Evolutionary conservation across 257 asterid species (phyloP), one percentile per base, ranked within the genome.

Genomic region (Eucommia ulmoides): DNA sequence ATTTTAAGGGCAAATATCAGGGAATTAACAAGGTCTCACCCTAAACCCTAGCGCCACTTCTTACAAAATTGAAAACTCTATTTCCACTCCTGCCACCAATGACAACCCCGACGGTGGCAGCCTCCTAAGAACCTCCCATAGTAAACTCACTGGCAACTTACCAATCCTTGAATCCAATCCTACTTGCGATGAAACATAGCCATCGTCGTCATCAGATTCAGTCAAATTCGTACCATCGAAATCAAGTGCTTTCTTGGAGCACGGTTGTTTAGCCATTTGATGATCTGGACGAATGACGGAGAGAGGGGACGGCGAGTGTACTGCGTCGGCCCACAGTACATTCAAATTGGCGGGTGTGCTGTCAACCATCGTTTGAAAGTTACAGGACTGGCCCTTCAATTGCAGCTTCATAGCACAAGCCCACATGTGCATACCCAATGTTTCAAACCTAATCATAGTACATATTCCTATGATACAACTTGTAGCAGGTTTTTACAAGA

Each of bases 41-140:
- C n/a, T n/a, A n/a, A n/a, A n/a, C n/a, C n/a, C n/a, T n/a, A n/a
- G n/a, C n/a, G n/a, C 96, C 95, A 91, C 16, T 94, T 87, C 59
- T 63, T 75, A 49, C 99, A 83, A 56, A 91, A n/a, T n/a, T n/a
- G n/a, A n/a, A n/a, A n/a, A n/a, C n/a, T n/a, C n/a, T n/a, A n/a
- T n/a, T n/a, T n/a, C n/a, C n/a, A n/a, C 99, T 57, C 70, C 66
- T 51, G 89, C 92, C 62, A 87, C 86, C 50, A 80, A 67, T 54
- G 81, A 56, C 74, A 91, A 38, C 45, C 76, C 74, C 7, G 70
- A 45, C 2, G 99, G 99, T 50, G 94, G 94, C 48, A 91, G 60
- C 63, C 99, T 77, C 86, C 67, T 73, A 54, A 91, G 29, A 59
- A 91, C 72, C 81, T 91, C 95, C 95, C 96, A 86, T 59, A 81